Evolutionary conservation across 1,139 yeast genomes (phyloP), one percentile per base, ranked within the genome.

Genomic region (Petasospora fabianii): DNA sequence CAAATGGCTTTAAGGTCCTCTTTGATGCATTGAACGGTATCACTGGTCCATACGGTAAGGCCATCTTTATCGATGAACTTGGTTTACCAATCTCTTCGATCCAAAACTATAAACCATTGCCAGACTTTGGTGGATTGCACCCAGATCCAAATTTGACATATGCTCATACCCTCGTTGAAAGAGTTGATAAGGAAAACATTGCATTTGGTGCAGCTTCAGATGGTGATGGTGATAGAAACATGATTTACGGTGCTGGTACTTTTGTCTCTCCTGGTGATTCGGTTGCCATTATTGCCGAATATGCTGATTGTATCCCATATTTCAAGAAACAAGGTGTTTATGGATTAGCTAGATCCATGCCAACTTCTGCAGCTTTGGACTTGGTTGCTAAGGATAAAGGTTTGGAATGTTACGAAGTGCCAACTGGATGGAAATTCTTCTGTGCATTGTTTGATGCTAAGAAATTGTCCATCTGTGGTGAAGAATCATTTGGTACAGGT

Each of bases 371-470:
- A 28, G 98, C 98, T 26, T 75, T 92, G 54, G 98, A 92, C 59
- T 72, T 84, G 44, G 98, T 92, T 24, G 98, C 96, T 27, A 77
- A 79, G 61, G 71, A 71, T 44, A 81, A 87, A 61, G 82, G 82
- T 14, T 69, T 92, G 49, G 67, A 82, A 38, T 71, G 82, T 48
- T 92, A 92, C 65, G 98, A 92, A 65, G 98, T 94, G 5, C 98
- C 98, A 44, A 92, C 98, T 16, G 98, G 98, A 30, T 92, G 98
- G 98, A 92, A 92, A 65, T 92, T 92, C 61, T 92, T 92, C 75
- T 88, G 97, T 64, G 90, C 95, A 6, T 70, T 92, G 50, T 92
- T 92, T 55, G 98, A 92, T 60, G 90, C 95, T 34, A 77, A 86
- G 56, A 88, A 88, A 65, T 74, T 92, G 57, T 85, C 96, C 47